Base-by-base conservation (phyloP, 306 rosid genomes). In the Glycyrrhiza uralensis region DNA sequence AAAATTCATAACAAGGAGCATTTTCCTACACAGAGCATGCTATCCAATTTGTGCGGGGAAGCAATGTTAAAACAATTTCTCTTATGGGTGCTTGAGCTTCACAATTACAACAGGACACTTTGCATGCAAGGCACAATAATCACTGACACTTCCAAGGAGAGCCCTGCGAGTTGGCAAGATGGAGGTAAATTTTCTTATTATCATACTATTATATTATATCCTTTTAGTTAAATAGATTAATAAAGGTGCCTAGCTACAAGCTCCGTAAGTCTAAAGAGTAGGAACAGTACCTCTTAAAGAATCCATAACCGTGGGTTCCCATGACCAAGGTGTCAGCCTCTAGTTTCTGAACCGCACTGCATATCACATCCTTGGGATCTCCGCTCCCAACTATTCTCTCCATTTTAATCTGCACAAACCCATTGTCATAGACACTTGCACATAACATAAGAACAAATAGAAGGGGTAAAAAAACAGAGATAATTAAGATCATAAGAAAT, bases 261-360 rank as follows among this genome's bases (percentile, higher is more conserved):
- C n/a, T 6, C 62, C 62, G 0, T 1, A 45, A 4, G 5, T 54
- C 26, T 19, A 13, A 76, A 44, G 19, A 61, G 52, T 10, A 36
- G 58, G 39, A 11, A 28, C 2, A 8, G 18, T 68, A 88, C 97
- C 96, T 91, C 86, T 85, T 87, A 17, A 92, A 77, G 86, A 85
- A 86, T 47, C 96, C 96, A 82, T 89, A 87, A 3, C 93, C 86
- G 71, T 92, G 96, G 82, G 88, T 84, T 74, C 97, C 97, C 91
- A 89, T 82, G 7, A 92, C 97, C 75, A 89, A 86, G 19, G 87
- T 85, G 75, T 92, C 97, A 18, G 83, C 90, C 29, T 73, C 71
- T 1, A 87, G 83, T 68, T 78, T 92, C 83, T 81, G 69, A 32
- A 86, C 96, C 2, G 77, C 76, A 18, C 82, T 72, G 38, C 97